Percentiles rank a stretch among this genome's conserved stretches.
Conservation (phyloP, 2,329 filamentous ascomycete species). For the Pleomassaria siparia region DNA sequence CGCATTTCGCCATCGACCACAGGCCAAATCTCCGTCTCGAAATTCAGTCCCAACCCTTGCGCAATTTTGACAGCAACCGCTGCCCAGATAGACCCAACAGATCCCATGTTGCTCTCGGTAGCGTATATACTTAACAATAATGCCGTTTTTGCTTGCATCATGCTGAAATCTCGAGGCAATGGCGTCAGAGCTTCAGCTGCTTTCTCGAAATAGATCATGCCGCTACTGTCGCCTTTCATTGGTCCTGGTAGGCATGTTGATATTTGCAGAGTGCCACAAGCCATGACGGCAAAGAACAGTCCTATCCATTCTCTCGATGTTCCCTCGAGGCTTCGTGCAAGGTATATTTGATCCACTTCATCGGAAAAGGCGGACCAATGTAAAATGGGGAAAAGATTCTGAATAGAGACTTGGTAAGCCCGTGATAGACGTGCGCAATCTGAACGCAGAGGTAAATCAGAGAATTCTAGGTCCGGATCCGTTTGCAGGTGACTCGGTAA, state of each 20-base stretch:
- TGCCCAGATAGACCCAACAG: slow-evolving; percentile 83
- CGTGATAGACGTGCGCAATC: slow-evolving; percentile 71
- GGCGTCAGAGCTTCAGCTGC: slow-evolving; percentile 72
- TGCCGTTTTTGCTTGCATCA: slow-evolving; percentile 73
- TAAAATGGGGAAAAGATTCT: slow-evolving; percentile 79
- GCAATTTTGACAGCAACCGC: slow-evolving; percentile 76
- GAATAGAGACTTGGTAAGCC: slow-evolving; percentile 74
- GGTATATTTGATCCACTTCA: slow-evolving; percentile 77
- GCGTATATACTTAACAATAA: slow-evolving; percentile 77
- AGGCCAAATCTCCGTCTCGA: slow-evolving; percentile 71
- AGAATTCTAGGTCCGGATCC: slow-evolving; percentile 51
- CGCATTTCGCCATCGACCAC: slow-evolving; percentile 83
- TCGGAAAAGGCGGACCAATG: slow-evolving; percentile 84
- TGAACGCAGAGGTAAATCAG: slow-evolving; percentile 69
- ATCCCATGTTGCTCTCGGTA: slow-evolving; percentile 82
- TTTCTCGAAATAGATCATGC: slow-evolving; percentile 69
- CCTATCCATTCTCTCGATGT: slow-evolving; percentile 72
- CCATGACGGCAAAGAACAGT: slow-evolving; percentile 80
- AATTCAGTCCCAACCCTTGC: slow-evolving; percentile 81
- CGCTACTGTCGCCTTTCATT: slow-evolving; percentile 55
- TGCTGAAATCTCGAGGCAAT: slow-evolving; percentile 75
- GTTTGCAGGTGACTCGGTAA: slow-evolving; percentile 54
- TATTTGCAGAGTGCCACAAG: slow-evolving; percentile 76
- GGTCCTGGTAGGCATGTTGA: slow-evolving; percentile 58
- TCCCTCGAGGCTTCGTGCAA: slow-evolving; percentile 60